Evolutionary conservation across 2,329 filamentous ascomycete genomes (phyloP), one percentile per base, ranked within the genome.

Genomic region (Dactylellina sp.): DNA sequence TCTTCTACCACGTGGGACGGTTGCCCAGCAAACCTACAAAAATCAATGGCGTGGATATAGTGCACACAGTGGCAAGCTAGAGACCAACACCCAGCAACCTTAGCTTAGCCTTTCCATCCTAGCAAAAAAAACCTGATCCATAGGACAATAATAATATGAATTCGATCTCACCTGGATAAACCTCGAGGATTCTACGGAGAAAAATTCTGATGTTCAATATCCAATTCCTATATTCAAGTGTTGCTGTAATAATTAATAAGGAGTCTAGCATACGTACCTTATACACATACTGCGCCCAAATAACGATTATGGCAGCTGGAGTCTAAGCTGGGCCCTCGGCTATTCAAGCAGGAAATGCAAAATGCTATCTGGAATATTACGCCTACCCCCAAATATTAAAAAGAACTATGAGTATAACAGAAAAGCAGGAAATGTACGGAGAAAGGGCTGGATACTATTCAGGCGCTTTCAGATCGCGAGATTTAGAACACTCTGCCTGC

Each of bases 11-110:
- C 18, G 18, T 74, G 70, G 12, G 55, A 55, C 2, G 70, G 70
- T 28, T 74, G 70, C n/a, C 70, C 70, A 4, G 61, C 70, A 9
- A 74, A 25, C 24, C 70, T 61, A 46, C 70, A 74, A 47, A 55
- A 66, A 39, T 74, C 70, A 37, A 74, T 32, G 12, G 61, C 61
- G 44, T 66, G 70, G 11, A 74, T 61, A 32, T 74, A 46, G 28
- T 66, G 61, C 5, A 74, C 70, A 32, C 70, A 74, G 20, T 42
- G 47, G 61, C 70, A 74, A 50, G 52, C 61, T 74, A 37, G 22
- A n/a, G 4, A 12, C 14, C 37, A 40, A 37, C 9, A 20, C 7
- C 37, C 14, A 7, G 18, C 11, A 11, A 28, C 16, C n/a, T 60
- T 59, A 59, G 53, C 37, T 16, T 52, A 59, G 53, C 37, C 24